Conservation (phyloP, 2,329 filamentous ascomycete species). For the Cercospora brassicicola region DNA sequence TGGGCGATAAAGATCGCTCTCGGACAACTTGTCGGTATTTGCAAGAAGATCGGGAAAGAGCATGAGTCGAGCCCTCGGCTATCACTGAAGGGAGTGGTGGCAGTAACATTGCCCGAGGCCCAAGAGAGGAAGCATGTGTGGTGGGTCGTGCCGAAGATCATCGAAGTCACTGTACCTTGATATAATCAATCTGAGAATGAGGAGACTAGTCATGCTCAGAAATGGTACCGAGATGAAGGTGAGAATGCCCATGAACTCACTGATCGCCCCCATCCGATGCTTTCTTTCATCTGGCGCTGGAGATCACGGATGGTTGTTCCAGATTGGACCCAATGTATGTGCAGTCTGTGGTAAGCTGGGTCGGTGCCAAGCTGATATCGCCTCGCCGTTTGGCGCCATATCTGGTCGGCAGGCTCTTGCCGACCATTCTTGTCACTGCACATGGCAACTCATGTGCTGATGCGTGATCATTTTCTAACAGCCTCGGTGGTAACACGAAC, state of each 20-base stretch:
- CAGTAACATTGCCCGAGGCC: slow-evolving; percentile 41
- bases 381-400: neutral
- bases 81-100: slow-evolving; percentile 29
- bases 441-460: neutral
- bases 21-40: slow-evolving; percentile 26
- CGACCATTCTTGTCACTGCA: neutral
- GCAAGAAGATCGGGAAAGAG: slow-evolving; percentile 28
- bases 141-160: slow-evolving; percentile 51
- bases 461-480: neutral
- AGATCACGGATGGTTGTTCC: neutral
- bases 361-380: neutral
- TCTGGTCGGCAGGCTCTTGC: neutral
- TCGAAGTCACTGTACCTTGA: neutral
- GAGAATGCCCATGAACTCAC: neutral
- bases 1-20: slow-evolving; percentile 35
- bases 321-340: neutral
- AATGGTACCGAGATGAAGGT: neutral
- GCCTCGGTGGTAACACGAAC: neutral
- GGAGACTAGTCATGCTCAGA: neutral
- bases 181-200: neutral
- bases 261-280: neutral
- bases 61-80: neutral
- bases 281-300: neutral
- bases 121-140: slow-evolving; percentile 47
- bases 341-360: neutral